Conservation (phyloP, 2,329 filamentous ascomycete species). For the Aspergillus novofumigatus region DNA sequence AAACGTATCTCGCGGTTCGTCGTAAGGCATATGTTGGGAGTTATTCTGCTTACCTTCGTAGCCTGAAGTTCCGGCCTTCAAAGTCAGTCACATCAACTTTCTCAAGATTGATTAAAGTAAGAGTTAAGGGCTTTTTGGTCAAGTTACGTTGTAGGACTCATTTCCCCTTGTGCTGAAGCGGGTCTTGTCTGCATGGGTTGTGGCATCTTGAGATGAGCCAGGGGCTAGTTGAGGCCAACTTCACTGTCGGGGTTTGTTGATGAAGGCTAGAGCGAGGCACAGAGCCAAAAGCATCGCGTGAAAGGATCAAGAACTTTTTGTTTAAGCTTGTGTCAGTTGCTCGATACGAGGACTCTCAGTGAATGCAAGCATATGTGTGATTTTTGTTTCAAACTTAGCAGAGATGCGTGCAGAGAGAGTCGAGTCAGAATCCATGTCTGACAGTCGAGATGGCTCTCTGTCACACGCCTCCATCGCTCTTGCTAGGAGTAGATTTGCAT, state of each 20-base stretch:
- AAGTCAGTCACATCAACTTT: background rate
- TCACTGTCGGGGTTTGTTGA: background rate
- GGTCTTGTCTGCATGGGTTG: background rate
- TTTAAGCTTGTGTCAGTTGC: background rate
- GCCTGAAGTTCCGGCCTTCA: too few species aligned
- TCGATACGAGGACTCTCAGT: background rate
- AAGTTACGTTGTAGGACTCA: background rate
- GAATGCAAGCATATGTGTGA: background rate
- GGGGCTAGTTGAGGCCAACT: background rate
- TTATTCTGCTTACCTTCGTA: too few species aligned
- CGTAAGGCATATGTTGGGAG: background rate
- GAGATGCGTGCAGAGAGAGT: background rate
- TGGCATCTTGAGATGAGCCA: background rate
- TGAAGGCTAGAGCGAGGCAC: background rate
- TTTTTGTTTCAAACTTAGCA: background rate
- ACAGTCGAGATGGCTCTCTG: background rate
- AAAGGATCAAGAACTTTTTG: background rate
- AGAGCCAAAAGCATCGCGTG: background rate
- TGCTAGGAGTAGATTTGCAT: background rate
- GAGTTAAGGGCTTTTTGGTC: background rate
- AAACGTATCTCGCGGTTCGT: background rate
- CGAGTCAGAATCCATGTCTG: background rate
- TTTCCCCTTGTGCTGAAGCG: background rate
- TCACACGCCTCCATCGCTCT: background rate
- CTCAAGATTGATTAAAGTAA: background rate